These are phyloP conservation scores for Heterobasidion occidentale DNA, from an alignment of 1,284 basidiomycete genomes.

Conservation along the genomic window DNA sequence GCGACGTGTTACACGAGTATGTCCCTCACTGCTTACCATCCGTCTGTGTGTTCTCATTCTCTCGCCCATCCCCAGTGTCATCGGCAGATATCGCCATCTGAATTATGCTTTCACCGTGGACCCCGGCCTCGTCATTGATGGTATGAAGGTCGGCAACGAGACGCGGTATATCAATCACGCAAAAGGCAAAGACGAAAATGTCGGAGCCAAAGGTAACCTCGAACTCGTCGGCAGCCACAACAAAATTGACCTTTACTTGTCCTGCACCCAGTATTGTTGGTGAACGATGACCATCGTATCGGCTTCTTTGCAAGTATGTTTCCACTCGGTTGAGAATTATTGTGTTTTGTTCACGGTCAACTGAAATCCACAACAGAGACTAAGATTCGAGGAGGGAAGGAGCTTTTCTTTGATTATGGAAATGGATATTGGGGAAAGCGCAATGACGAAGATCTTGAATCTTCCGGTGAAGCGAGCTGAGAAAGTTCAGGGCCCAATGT, in stretches of 20 bases:
- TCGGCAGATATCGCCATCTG: slow-evolving; percentile 31
- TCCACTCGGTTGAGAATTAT: background rate
- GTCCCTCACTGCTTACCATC: slow-evolving; percentile 12
- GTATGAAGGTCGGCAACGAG: slow-evolving; percentile 43
- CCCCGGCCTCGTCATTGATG: slow-evolving; percentile 42
- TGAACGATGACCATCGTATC: slow-evolving; percentile 55
- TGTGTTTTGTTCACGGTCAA: background rate
- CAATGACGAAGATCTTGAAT: background rate
- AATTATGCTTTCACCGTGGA: slow-evolving; percentile 47
- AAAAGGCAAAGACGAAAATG: slow-evolving; percentile 26
- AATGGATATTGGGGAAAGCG: slow-evolving; percentile 21
- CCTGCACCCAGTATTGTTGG: slow-evolving; percentile 32
- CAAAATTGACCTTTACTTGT: background rate
- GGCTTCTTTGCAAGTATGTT: slow-evolving; percentile 45
- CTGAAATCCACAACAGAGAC: background rate
- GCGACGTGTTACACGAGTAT: slow-evolving; percentile 31
- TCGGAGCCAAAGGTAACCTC: slow-evolving; percentile 33
- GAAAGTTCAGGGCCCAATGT: background rate
- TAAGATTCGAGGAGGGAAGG: slow-evolving; percentile 21
- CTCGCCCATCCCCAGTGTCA: slow-evolving; percentile 17
- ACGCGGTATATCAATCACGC: slow-evolving; percentile 54
- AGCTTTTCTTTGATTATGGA: slow-evolving; percentile 49
- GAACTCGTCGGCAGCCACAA: background rate
- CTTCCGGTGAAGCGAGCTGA: too few relatives aligned
- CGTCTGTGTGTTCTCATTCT: background rate